Evolutionary conservation across 2,329 filamentous ascomycete genomes (phyloP).

Genomic region (Penicillium sp.): DNA sequence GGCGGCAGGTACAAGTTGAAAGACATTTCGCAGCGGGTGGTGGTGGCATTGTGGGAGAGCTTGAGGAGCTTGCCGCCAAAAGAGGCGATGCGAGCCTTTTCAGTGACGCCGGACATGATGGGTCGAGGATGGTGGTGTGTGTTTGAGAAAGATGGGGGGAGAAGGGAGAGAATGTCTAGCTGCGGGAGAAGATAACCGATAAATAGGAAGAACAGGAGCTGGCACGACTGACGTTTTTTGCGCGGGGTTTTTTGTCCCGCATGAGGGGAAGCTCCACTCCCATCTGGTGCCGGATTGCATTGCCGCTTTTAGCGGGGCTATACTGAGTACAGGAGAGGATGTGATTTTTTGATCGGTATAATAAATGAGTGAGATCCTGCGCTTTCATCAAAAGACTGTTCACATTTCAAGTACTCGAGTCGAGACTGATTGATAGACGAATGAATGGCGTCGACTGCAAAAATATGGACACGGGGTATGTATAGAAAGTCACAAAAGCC

Average conservation of each 20-base stretch:
- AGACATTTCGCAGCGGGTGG: constrained; percentile 85
- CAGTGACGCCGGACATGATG: constrained; percentile 76
- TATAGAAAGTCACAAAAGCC: not conserved
- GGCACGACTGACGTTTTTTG: constrained; percentile 11
- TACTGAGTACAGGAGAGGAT: not conserved
- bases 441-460: not conserved
- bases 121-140: not conserved
- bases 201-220: constrained; percentile 11
- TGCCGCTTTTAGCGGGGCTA: constrained; percentile 11
- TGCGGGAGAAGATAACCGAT: constrained; percentile 13
- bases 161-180: constrained; percentile 4
- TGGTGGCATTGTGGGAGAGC: constrained; percentile 79
- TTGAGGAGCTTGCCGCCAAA: constrained; percentile 96
- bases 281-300: not conserved
- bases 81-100: constrained; percentile 82
- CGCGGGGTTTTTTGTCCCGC: constrained; percentile 30
- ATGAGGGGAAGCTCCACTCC: constrained; percentile 35
- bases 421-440: too few species aligned
- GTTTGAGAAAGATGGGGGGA: not conserved
- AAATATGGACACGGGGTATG: not conserved
- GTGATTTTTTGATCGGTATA: not conserved
- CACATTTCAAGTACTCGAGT: not conserved
- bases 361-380: not conserved
- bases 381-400: not conserved
- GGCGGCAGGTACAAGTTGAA: constrained; percentile 91